These are phyloP conservation scores for Punctularia strigosozonata DNA, from an alignment of 768 basidiomycete genomes.

Conservation along the genomic window DNA sequence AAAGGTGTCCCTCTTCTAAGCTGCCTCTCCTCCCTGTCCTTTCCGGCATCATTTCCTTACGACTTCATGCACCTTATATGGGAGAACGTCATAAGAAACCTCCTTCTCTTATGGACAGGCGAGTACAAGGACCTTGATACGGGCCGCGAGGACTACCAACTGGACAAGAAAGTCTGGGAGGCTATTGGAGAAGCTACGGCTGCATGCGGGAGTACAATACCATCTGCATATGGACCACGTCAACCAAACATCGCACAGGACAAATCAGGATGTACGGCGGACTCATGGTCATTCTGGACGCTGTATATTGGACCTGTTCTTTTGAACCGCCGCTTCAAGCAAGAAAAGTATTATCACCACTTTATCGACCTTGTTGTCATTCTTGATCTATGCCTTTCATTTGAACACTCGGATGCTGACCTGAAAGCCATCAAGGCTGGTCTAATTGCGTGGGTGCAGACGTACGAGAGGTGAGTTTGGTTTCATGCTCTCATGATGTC, in stretches of 20 bases:
- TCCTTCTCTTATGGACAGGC: conserved; percentile 14
- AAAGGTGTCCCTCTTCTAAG: conserved; percentile 7
- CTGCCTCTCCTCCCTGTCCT: conserved; percentile 4
- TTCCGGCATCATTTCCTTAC: conserved; percentile 13
- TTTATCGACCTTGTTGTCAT: conserved; percentile 13
- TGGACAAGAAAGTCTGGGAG: conserved; percentile 11
- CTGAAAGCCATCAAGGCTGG: conserved; percentile 6
- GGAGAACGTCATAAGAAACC: conserved; percentile 13
- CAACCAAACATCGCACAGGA: conserved; percentile 11
- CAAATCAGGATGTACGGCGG: conserved; percentile 12
- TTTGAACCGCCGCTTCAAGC: conserved; percentile 10
- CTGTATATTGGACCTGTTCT: conserved; percentile 14
- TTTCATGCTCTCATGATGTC: no score
- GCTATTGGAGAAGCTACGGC: conserved; percentile 10
- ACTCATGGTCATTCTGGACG: conserved; percentile 15
- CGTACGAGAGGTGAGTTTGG: conserved; percentile 10
- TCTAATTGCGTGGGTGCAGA: conserved; percentile 11
- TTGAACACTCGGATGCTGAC: conserved; percentile 8
- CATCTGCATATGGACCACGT: conserved; percentile 8
- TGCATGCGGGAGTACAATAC: conserved; percentile 10
- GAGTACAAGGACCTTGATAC: conserved; percentile 12
- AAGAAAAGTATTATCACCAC: conserved; percentile 14
- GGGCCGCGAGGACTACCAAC: conserved; percentile 3
- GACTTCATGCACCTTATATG: conserved; percentile 19
- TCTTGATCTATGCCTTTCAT: conserved; percentile 13